phyloP scores from a whole-genome alignment of 177 flowering plant genomes.

The Tripterygium wilfordii region DNA sequence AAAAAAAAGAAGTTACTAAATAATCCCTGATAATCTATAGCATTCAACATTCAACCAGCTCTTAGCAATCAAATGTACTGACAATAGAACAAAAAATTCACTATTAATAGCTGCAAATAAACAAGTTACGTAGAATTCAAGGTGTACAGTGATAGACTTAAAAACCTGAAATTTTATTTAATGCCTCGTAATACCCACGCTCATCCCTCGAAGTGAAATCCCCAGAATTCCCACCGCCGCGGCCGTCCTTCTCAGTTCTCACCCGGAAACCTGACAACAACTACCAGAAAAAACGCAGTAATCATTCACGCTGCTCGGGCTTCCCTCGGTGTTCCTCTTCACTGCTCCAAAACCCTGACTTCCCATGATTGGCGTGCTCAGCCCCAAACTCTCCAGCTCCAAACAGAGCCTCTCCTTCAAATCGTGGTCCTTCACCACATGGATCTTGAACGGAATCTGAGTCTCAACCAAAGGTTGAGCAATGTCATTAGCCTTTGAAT shows the following conservation, averaged over 20 bases:
- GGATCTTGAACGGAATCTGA: constrained; percentile 62
- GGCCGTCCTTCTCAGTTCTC: constrained; percentile 24
- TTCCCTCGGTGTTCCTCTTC: constrained; percentile 32
- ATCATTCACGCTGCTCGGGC: constrained; percentile 78
- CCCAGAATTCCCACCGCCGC: neutral
- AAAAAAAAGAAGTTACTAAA: too few species aligned
- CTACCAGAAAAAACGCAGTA: constrained; percentile 77
- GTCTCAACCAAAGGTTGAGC: constrained; percentile 64
- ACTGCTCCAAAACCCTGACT: constrained; percentile 76
- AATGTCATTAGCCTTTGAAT: constrained; percentile 54
- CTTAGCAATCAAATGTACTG: too few species aligned
- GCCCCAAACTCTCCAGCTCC: constrained; percentile 66
- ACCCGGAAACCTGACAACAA: constrained; percentile 60
- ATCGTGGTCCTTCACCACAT: constrained; percentile 86
- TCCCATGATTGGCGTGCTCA: constrained; percentile 62
- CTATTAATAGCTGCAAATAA: too few species aligned
- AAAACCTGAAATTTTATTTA: constrained; percentile 34
- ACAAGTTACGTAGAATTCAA: too few species aligned
- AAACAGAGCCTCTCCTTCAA: constrained; percentile 85
- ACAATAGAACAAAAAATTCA: too few species aligned
- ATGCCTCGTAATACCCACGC: constrained; percentile 32
- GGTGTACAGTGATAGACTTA: too few species aligned
- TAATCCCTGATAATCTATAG: too few species aligned
- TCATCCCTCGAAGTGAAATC: too few species aligned
- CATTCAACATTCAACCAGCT: too few species aligned